Conservation (phyloP, 495 filamentous ascomycete genomes). For the Tuber indicum region DNA sequence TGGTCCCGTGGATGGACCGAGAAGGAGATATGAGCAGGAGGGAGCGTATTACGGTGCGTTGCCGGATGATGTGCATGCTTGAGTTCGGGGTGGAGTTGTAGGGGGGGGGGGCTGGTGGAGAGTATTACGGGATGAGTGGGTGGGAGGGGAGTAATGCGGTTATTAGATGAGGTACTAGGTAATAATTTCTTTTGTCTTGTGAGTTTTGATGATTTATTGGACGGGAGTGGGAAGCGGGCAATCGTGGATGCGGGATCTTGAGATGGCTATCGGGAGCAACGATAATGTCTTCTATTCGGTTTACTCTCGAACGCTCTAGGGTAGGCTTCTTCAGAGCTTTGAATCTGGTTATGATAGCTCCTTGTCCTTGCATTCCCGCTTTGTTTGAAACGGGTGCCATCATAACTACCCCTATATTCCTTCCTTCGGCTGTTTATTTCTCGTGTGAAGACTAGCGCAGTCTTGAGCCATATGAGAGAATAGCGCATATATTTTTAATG, state of each 20-base stretch:
- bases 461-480: neutral
- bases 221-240: neutral
- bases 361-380: neutral
- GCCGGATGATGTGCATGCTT: slow-evolving; percentile 32
- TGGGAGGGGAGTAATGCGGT: neutral
- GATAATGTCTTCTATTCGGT: neutral
- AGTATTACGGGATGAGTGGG: neutral
- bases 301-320: neutral
- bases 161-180: neutral
- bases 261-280: neutral
- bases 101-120: neutral
- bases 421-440: neutral
- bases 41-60: slow-evolving; percentile 32
- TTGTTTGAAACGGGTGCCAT: neutral
- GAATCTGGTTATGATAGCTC: neutral
- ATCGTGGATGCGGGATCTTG: neutral
- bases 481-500: neutral
- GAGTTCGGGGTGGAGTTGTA: neutral
- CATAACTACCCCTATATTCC: neutral
- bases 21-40: slow-evolving; percentile 36
- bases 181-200: neutral
- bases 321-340: neutral
- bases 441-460: neutral
- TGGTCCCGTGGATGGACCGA: slow-evolving; percentile 40
- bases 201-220: slow-evolving; percentile 1